These are phyloP conservation scores for Pythium volutum DNA, from an alignment of 352 stramenopile species.

Conservation along the genomic window DNA sequence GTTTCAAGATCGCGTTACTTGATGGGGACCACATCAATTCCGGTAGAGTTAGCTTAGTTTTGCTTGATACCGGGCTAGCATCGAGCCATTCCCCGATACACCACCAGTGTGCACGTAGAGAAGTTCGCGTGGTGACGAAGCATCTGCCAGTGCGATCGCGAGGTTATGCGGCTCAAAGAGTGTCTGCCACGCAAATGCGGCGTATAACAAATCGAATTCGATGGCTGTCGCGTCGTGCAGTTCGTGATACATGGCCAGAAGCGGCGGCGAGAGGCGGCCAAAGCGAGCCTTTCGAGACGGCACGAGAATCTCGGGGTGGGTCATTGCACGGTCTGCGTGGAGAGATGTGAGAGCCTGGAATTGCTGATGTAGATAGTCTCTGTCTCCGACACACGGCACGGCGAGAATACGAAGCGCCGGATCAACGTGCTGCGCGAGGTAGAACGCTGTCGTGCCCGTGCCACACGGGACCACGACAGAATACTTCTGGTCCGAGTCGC, in stretches of 20 bases:
- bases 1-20: conserved; percentile 24
- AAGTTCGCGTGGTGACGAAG: conserved; percentile 33
- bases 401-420: conserved; percentile 44
- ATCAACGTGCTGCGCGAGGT: conserved; percentile 68
- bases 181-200: conserved; percentile 69
- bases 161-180: conserved; percentile 58
- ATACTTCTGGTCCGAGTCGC: conserved; percentile 23
- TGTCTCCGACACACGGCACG: conserved; percentile 72
- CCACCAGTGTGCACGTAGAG: conserved; percentile 83
- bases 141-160: conserved; percentile 25
- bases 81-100: conserved; percentile 66
- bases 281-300: conserved; percentile 65
- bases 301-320: conserved; percentile 39
- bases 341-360: conserved; percentile 38
- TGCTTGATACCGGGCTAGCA: conserved; percentile 59
- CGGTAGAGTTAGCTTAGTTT: conserved; percentile 22
- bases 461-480: conserved; percentile 70
- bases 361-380: conserved; percentile 53
- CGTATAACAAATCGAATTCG: conserved; percentile 79
- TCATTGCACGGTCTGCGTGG: not conserved
- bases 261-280: conserved; percentile 50
- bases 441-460: conserved; percentile 77
- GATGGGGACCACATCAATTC: conserved; percentile 14
- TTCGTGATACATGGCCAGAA: conserved; percentile 61
- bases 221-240: conserved; percentile 53